Base-by-base conservation (phyloP, 805 yeast genomes). In the Wickerhamomyces alni region DNA sequence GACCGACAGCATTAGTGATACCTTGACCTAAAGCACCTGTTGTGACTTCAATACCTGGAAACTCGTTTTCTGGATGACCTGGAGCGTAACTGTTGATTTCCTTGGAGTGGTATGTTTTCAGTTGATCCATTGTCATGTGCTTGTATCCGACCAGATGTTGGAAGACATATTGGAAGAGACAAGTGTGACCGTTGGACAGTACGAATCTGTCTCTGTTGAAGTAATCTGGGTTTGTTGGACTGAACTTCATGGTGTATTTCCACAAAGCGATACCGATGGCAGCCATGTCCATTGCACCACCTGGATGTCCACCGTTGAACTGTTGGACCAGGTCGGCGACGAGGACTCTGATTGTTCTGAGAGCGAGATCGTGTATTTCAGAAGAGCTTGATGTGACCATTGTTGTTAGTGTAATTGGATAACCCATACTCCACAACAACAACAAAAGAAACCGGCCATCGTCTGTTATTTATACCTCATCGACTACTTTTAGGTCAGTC, bases 1-100 rank as follows among this genome's bases (percentile, higher is more conserved):
- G 39, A 11, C 70, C 70, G 13, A 66, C 67, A 11, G 66, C 58
- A 43, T 65, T 65, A 18, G 69, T 50, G 21, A 65, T 53, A 37
- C 70, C 70, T 49, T 65, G 70, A n/a, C 70, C 70, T 26, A 65
- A 44, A n/a, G 67, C 64, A 19, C 69, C 69, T 10, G 68, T 65
- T 22, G 69, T 65, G 37, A 63, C 56, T 44, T 65, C 70, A 22
- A 65, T 52, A 12, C 62, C 62, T n/a, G 62, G 61, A 38, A 57
- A 54, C 41, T 64, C 69, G 29, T 59, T 61, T 40, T 65, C 69
- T 13, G 70, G 70, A 41, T 66, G 70, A 11, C 69, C 69, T 19
- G 68, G 69, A 44, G 63, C 59, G 13, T 34, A 45, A 4, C 60
- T 50, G 8, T 55, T 52, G n/a, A 37, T 19, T 10, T 50, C 52